A percentile compares a stretch with the other conserved stretches of the same genome.
Conservation (phyloP, 2,329 filamentous ascomycete species). For the Pyricularia grisea region DNA sequence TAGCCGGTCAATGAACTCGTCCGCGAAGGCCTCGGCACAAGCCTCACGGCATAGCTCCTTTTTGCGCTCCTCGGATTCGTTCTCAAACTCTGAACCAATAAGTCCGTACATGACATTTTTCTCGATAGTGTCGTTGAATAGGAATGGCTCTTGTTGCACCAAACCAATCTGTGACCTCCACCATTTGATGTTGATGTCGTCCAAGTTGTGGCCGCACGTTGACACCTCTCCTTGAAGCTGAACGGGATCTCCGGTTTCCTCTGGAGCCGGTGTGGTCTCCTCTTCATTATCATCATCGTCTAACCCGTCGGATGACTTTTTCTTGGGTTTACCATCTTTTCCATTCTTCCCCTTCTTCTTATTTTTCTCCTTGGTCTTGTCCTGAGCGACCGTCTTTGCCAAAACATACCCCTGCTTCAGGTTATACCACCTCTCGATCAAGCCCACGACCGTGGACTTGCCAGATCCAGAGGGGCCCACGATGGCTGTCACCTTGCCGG, state of each 20-base stretch:
- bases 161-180: slow-evolving; percentile 37
- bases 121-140: slow-evolving; percentile 32
- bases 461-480: slow-evolving; percentile 65
- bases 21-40: slow-evolving; percentile 46
- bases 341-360: slow-evolving; percentile 21
- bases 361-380: slow-evolving; percentile 31
- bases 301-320: background rate
- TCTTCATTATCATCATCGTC: slow-evolving; percentile 1
- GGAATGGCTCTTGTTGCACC: slow-evolving; percentile 22
- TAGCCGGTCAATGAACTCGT: slow-evolving; percentile 41
- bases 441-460: slow-evolving; percentile 64
- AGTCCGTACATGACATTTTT: slow-evolving; percentile 42
- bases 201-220: slow-evolving; percentile 59
- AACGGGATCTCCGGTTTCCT: slow-evolving; percentile 31
- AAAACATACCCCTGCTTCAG: slow-evolving; percentile 33
- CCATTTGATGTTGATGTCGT: slow-evolving; percentile 63
- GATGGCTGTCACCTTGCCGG: slow-evolving; percentile 62
- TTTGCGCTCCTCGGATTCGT: slow-evolving; percentile 26
- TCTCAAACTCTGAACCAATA: slow-evolving; percentile 16
- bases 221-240: slow-evolving; percentile 41
- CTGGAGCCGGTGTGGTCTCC: slow-evolving; percentile 3
- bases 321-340: slow-evolving; percentile 11
- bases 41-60: slow-evolving; percentile 38
- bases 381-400: slow-evolving; percentile 37
- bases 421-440: slow-evolving; percentile 56